Evolutionary conservation across 2,329 filamentous ascomycete genomes (phyloP), one percentile per base, ranked within the genome.

Genomic region (Colletotrichum sp.): DNA sequence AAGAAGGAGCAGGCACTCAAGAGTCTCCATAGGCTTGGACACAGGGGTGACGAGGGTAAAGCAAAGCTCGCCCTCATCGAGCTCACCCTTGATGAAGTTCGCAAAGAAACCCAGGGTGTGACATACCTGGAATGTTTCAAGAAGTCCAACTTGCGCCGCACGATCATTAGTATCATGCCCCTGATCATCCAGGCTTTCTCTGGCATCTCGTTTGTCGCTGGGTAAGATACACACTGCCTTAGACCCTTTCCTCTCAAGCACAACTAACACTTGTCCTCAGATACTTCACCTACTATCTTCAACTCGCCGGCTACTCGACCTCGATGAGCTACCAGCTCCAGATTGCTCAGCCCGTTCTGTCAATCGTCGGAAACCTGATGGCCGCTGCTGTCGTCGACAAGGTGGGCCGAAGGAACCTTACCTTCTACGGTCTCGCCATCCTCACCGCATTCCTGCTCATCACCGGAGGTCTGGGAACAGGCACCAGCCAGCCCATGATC

Each of bases 71-170:
- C 83, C 26, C 78, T 75, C 7, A 82, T 82, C 39, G 79, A 81
- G 52, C 78, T 78, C 21, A 86, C 84, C 1, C 80, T 86, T 6
- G 80, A 85, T 16, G 77, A 85, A 63, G 78, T 84, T 32, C 79
- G 79, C 60, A 66, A 72, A 49, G 85, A 87, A 72, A 86, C 83
- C 0, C 82, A 84, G 30, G 84, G 85, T 5, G 83, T 80, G 3
- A 85, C 82, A 0, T 87, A 86, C 66, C 32, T 83, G 3, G 86
- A 87, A 72, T 87, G 85, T 75, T 87, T 87, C 80, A 82, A 83
- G 7, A 81, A 80, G 65, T 82, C 81, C 3, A 86, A 87, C 76
- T 78, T 86, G 1, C 84, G 85, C 8, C 82, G 86, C 15, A 87
- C 86, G 2, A 80, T 87, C 57, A 82, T 88, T 68, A 83, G 82